Evolutionary conservation across 2,329 filamentous ascomycete genomes (phyloP).

Genomic region (Microdochium nivale): DNA sequence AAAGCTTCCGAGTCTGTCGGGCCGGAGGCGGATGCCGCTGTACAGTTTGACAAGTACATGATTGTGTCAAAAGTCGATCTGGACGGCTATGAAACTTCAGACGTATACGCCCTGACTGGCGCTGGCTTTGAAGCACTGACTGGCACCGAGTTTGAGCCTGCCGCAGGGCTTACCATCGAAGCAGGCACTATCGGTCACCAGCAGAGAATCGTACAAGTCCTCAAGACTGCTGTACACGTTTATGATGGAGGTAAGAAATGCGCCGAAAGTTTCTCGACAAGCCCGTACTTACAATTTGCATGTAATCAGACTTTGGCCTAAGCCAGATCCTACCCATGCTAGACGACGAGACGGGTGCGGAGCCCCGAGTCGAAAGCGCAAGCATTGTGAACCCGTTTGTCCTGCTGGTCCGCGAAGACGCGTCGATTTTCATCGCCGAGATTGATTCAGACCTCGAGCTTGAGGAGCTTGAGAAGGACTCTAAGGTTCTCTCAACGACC

Average conservation of each 20-base stretch:
- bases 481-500: constrained; percentile 43
- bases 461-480: constrained; percentile 66
- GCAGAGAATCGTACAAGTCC: constrained; percentile 76
- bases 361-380: constrained; percentile 68
- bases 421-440: constrained; percentile 68
- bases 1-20: constrained; percentile 39
- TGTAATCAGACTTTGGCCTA: constrained; percentile 64
- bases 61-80: constrained; percentile 68
- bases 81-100: constrained; percentile 66
- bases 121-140: constrained; percentile 66
- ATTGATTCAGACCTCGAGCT: constrained; percentile 77
- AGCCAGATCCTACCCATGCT: constrained; percentile 88
- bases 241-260: constrained; percentile 72
- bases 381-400: constrained; percentile 85
- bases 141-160: constrained; percentile 85
- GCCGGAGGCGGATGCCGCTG: constrained; percentile 48
- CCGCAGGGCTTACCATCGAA: constrained; percentile 78
- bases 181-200: constrained; percentile 76
- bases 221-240: constrained; percentile 78
- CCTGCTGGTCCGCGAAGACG: constrained; percentile 75
- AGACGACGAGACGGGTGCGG: constrained; percentile 79
- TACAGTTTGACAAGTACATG: constrained; percentile 69
- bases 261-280: constrained; percentile 1
- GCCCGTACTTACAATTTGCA: constrained; percentile 12
- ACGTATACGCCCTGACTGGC: constrained; percentile 68